phyloP scores from a whole-genome alignment of 106 monocot genomes.

The Apostasia ramifera region DNA sequence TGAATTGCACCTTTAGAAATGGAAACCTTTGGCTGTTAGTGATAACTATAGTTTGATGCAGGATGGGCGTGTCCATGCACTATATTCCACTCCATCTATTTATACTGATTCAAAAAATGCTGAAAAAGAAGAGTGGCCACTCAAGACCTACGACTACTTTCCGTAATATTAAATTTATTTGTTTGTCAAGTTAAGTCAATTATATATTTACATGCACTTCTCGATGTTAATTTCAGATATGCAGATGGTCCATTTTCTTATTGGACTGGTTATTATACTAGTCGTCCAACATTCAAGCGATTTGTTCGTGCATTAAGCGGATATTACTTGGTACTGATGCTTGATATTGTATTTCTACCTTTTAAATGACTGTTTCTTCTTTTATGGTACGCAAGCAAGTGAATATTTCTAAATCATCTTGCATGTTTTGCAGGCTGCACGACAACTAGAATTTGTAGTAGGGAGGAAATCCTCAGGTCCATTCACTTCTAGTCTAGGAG shows the following conservation, averaged over 20 bases:
- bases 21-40: neutral
- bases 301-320: slow-evolving; percentile 62
- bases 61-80: slow-evolving; percentile 72
- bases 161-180: slow-evolving; percentile 35
- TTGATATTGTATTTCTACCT: neutral
- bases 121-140: slow-evolving; percentile 62
- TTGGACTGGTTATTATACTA: slow-evolving; percentile 81
- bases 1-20: neutral
- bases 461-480: slow-evolving; percentile 19
- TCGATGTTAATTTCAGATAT: slow-evolving; percentile 38
- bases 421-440: slow-evolving; percentile 36
- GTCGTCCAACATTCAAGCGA: slow-evolving; percentile 64
- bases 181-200: neutral
- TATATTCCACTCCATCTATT: slow-evolving; percentile 79
- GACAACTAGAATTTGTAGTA: slow-evolving; percentile 57
- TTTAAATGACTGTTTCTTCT: neutral
- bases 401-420: neutral
- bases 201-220: neutral
- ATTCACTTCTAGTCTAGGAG: slow-evolving; percentile 43
- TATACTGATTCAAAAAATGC: slow-evolving; percentile 72
- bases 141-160: slow-evolving; percentile 68
- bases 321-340: slow-evolving; percentile 53
- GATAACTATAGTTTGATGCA: slow-evolving; percentile 9
- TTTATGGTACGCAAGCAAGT: neutral
- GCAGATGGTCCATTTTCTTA: slow-evolving; percentile 59